phyloP scores from a whole-genome alignment of 805 yeast genomes.

The Lipomyces yamanashiensis region DNA sequence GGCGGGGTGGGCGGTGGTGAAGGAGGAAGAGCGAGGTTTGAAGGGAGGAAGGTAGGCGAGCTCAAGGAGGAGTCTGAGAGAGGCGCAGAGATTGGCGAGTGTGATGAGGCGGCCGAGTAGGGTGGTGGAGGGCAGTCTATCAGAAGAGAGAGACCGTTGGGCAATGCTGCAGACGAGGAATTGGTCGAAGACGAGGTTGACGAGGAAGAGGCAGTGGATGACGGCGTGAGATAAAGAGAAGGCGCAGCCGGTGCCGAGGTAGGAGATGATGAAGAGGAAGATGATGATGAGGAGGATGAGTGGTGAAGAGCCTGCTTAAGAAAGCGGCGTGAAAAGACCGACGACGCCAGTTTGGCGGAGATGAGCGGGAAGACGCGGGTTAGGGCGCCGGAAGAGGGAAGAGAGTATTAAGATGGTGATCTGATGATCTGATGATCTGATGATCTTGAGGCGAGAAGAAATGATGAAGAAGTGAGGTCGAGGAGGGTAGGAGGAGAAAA shows the following conservation, averaged over 20 bases:
- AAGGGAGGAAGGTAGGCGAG: conserved; percentile 18
- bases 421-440: not conserved
- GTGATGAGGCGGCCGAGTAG: conserved; percentile 13
- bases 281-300: conserved; percentile 20
- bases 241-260: not conserved
- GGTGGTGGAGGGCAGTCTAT: conserved; percentile 26
- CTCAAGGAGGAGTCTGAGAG: not conserved
- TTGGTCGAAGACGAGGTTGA: not conserved
- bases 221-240: not conserved
- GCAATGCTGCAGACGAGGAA: not conserved
- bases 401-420: not conserved
- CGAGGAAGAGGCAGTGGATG: not conserved
- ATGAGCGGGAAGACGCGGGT: conserved; percentile 5
- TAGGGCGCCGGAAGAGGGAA: conserved; percentile 9
- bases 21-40: conserved; percentile 19
- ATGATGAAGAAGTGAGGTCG: not conserved
- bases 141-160: conserved; percentile 11
- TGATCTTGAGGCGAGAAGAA: not conserved
- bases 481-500: not conserved
- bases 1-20: conserved; percentile 20
- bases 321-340: conserved; percentile 33
- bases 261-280: conserved; percentile 14
- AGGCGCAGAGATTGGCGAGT: conserved; percentile 1
- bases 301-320: conserved; percentile 34
- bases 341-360: conserved; percentile 25